Base-by-base conservation (phyloP, 192 early-diverging fungal genomes). In the Backusella sp. region DNA sequence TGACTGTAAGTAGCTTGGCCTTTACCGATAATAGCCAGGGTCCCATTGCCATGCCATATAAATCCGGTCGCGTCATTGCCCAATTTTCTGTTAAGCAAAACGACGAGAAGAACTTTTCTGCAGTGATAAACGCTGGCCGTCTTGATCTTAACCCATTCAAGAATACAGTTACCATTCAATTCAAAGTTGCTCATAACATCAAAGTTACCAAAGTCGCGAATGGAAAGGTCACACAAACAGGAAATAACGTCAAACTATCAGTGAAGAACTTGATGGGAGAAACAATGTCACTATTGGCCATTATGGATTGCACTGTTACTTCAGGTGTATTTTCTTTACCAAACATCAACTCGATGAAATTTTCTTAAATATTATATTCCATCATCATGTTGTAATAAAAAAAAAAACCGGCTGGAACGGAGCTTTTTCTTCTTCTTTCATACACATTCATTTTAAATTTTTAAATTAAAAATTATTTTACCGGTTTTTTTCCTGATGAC, bases 121-220 rank as follows among this genome's bases (percentile, higher is more conserved):
- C 70, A 9, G 65, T 73, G 8, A 73, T 77, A 17, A 77, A 73
- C 73, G 76, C 76, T 30, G 71, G 71, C 12, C 76, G 76, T 28
- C 28, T 68, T 23, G 59, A 72, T 32, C 72, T 41, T 17, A 53
- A 23, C 35, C 70, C 76, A 8, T 77, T 77, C 19, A 72, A 72
- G 15, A 42, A 26, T 23, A 32, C 21, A 19, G 70, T 77, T 1
- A 70, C 66, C 5, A 72, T 73, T 19, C 19, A 66, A 26, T 77
- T 77, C 65, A 77, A n/a, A 23, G n/a, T 77, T 19, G 53, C 71
- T 62, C 2, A 41, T 30, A 32, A 72, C 37, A 30, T 73, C 6
- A 66, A 17, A 30, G 35, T 77, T 28, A 73, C 53, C 4, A 21
- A 41, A 11, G 76, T 73, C 14, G 46, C 30, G 17, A 49, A 72